Percentiles rank a stretch among this genome's conserved stretches.
Conservation (phyloP, 108 stramenopile species). For the Fistulifera solaris region DNA sequence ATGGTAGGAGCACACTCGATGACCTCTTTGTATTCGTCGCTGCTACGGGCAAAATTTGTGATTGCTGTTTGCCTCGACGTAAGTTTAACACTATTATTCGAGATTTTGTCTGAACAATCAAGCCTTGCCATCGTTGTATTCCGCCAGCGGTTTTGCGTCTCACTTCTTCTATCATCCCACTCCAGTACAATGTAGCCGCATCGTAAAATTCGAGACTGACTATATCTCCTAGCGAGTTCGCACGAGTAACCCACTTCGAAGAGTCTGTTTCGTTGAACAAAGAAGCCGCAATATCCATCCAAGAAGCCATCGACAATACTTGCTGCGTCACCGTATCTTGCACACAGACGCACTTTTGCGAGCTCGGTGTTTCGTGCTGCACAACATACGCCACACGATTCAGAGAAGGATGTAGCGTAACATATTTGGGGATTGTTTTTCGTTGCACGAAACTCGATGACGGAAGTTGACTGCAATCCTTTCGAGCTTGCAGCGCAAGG, state of each 20-base stretch:
- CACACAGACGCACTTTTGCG: conserved; percentile 10
- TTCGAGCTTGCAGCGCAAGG: too few relatives aligned
- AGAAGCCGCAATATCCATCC: conserved; percentile 18
- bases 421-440: background rate
- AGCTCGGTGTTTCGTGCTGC: conserved; percentile 7
- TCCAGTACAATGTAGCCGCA: conserved; percentile 30
- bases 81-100: conserved; percentile 16
- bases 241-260: conserved; percentile 9
- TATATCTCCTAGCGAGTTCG: conserved; percentile 25
- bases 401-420: conserved; percentile 18
- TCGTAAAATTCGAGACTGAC: conserved; percentile 28
- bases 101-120: conserved; percentile 24
- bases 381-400: conserved; percentile 20
- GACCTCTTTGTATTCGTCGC: background rate
- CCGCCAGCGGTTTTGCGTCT: background rate
- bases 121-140: conserved; percentile 14
- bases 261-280: conserved; percentile 13
- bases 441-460: background rate
- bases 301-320: conserved; percentile 13
- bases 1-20: conserved; percentile 1
- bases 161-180: conserved; percentile 13
- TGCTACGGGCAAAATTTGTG: conserved; percentile 1
- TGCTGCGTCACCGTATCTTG: conserved; percentile 20
- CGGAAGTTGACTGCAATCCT: too few relatives aligned
- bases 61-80: conserved; percentile 4